Evolutionary conservation across 2,329 filamentous ascomycete genomes (phyloP).

Genomic region (Rhynchosporium graminicola): DNA sequence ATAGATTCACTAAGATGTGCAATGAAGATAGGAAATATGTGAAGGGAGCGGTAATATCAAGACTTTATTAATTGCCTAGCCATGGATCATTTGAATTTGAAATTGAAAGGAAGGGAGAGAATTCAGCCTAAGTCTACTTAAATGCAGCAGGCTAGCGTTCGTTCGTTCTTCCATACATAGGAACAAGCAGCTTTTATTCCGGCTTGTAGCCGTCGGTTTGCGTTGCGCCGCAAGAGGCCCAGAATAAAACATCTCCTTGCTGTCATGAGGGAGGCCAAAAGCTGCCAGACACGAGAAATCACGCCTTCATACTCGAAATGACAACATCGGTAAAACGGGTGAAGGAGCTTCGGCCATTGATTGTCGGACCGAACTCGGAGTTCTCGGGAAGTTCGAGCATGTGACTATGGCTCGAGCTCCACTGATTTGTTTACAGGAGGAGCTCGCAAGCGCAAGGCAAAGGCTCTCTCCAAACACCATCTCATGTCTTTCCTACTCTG

Average conservation of each 20-base stretch:
- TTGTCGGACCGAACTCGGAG: slow-evolving; percentile 8
- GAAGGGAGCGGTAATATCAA: slow-evolving; percentile 8
- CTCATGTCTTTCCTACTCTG: too few species aligned
- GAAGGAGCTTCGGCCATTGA: background rate
- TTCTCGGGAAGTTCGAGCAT: background rate
- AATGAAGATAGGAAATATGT: slow-evolving; percentile 23
- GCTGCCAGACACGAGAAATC: slow-evolving; percentile 22
- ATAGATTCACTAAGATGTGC: slow-evolving; percentile 8
- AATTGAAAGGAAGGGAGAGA: slow-evolving; percentile 4
- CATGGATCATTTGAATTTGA: background rate
- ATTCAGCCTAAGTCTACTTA: slow-evolving; percentile 10
- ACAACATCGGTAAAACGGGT: slow-evolving; percentile 13
- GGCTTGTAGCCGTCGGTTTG: background rate
- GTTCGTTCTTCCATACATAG: background rate
- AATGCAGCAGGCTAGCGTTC: slow-evolving; percentile 1
- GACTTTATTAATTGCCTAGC: background rate
- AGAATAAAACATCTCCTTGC: background rate
- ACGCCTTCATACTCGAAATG: slow-evolving; percentile 25
- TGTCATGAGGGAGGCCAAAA: slow-evolving; percentile 7
- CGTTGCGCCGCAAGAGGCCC: background rate
- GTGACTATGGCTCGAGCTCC: background rate
- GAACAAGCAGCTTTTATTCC: slow-evolving; percentile 2
- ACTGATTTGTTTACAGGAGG: too few species aligned
- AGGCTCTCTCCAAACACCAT: too few species aligned
- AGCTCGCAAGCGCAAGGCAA: too few species aligned